Conservation (phyloP, 2,329 filamentous ascomycete species). For the Aspergillus sp. region DNA sequence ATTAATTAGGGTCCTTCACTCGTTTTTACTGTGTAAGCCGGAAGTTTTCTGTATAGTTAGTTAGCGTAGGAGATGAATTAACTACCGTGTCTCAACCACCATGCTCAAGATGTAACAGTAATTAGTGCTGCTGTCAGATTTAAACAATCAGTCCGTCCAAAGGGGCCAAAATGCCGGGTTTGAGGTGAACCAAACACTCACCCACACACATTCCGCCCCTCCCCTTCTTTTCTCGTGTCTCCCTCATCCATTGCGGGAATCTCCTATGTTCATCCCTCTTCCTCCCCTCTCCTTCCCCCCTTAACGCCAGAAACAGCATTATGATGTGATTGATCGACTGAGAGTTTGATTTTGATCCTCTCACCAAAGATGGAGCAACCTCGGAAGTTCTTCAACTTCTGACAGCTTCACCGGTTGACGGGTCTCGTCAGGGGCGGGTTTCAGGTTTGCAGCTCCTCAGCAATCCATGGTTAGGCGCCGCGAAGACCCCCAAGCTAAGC, state of each 20-base stretch:
- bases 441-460: constrained; percentile 5
- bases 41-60: too few relatives aligned
- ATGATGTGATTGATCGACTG: neutral
- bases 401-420: neutral
- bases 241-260: too few relatives aligned
- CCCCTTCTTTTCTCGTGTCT: too few relatives aligned
- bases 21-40: neutral
- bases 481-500: neutral
- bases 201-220: too few relatives aligned
- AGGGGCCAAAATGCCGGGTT: neutral
- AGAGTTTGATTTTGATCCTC: too few relatives aligned
- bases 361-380: neutral
- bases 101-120: too few relatives aligned
- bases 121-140: neutral
- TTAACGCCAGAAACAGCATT: too few relatives aligned
- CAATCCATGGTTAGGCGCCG: constrained; percentile 6
- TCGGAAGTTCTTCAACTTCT: neutral
- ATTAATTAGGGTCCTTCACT: neutral
- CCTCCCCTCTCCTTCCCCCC: neutral
- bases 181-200: neutral
- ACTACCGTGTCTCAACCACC: neutral
- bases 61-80: neutral
- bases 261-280: neutral
- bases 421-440: constrained; percentile 9
- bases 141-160: neutral